Conservation (phyloP, 1,139 yeast genomes). For the Kodamaea suecica region DNA sequence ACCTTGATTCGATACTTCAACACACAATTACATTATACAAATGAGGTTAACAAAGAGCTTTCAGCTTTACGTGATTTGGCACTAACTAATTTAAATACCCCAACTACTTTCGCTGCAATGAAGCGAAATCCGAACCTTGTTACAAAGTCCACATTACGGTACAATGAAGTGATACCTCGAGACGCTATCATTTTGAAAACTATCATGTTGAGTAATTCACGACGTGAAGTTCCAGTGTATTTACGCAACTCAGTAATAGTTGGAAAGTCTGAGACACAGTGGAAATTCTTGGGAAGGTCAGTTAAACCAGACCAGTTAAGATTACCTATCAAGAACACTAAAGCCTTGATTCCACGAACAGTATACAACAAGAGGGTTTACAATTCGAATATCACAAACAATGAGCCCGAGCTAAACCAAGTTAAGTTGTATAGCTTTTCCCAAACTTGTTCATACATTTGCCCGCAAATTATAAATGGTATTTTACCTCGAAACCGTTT, state of each 20-base stretch:
- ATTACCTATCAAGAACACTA: slow-evolving; percentile 22
- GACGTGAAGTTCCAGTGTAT: slow-evolving; percentile 19
- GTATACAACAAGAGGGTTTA: slow-evolving; percentile 20
- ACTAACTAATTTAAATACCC: slow-evolving; percentile 25
- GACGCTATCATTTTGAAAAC: slow-evolving; percentile 15
- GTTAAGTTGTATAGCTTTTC: slow-evolving; percentile 26
- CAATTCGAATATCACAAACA: slow-evolving; percentile 20
- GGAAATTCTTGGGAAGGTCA: slow-evolving; percentile 40
- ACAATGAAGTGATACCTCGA: slow-evolving; percentile 26
- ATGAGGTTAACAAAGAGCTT: slow-evolving; percentile 19
- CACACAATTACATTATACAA: slow-evolving; percentile 6
- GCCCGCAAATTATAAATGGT: slow-evolving; percentile 14
- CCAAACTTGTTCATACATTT: slow-evolving; percentile 33
- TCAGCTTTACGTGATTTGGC: slow-evolving; percentile 25
- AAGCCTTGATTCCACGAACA: slow-evolving; percentile 25
- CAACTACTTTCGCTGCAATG: slow-evolving; percentile 28
- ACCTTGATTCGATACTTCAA: slow-evolving; percentile 26
- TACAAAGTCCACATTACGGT: slow-evolving; percentile 25
- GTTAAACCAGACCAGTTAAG: slow-evolving; percentile 20
- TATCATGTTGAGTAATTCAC: slow-evolving; percentile 14
- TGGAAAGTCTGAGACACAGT: slow-evolving; percentile 38
- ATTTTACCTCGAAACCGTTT: slow-evolving; percentile 30
- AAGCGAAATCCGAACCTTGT: slow-evolving; percentile 32
- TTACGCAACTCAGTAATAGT: slow-evolving; percentile 24
- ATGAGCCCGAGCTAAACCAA: slow-evolving; percentile 21